Base-by-base conservation (phyloP, 805 yeast species). In the Schwanniomyces vanrijiae region DNA sequence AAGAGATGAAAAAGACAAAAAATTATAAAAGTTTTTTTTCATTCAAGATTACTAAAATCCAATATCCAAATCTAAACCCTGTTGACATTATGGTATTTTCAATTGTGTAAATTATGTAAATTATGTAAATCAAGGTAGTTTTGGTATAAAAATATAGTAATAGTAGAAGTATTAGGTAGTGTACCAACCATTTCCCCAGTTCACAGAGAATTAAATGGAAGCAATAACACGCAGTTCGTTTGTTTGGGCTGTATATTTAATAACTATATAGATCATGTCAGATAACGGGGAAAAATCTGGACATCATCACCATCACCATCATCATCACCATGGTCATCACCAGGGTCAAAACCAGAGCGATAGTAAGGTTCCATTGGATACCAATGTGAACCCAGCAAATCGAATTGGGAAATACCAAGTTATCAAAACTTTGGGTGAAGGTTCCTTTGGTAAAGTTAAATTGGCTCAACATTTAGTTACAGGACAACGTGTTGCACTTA, bases 391-490 rank as follows among this genome's bases (percentile, higher is more conserved):
- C 40, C 69, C 75, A 7, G 71, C 71, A 42, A 64, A 65, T 47
- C 60, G 91, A 48, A 89, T 94, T 43, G 99, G 98, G 16, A 86
- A 92, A 55, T 91, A 92, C 69, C 97, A 91, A 65, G 86, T 91
- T 44, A 88, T 91, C 56, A 88, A 90, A 64, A 90, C 96, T 3
- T 73, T 91, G 19, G 98, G 98, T 31, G 97, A 91, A 63, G 98
- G 98, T 20, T 90, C 97, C 0, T 91, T 91, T 63, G 98, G 98
- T 59, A 92, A 92, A 63, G 98, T 91, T 53, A 91, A 91, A 64
- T 75, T 91, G 57, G 96, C 96, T 16, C 87, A 85, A 63, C 97
- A 92, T 66, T 75, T 88, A 54, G 86, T 88, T 11, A 91, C 97
- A 3, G 95, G 96, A 34, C 96, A 91, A 59, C 79, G 86, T 52